These are phyloP conservation scores for Pelargonium cotyledonis DNA, from an alignment of 441 rosid species.

Conservation along the genomic window DNA sequence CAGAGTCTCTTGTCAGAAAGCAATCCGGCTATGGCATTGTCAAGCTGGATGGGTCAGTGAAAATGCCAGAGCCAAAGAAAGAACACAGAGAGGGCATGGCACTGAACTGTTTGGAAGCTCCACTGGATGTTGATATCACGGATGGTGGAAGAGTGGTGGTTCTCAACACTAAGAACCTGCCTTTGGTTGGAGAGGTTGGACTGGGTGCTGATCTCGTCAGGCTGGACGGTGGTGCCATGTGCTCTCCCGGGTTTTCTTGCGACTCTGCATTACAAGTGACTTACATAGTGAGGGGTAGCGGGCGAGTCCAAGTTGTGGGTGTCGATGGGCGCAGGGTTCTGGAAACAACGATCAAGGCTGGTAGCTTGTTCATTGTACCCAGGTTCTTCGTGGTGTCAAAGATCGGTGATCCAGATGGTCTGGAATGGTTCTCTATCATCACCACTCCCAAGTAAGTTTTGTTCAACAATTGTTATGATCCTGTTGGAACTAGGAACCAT, in stretches of 20 bases:
- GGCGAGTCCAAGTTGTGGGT: slow-evolving; percentile 73
- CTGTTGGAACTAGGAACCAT: too few relatives aligned
- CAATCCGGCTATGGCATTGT: slow-evolving; percentile 57
- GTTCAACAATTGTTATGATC: too few relatives aligned
- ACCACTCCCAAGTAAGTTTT: slow-evolving; percentile 69
- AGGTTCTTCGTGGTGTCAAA: slow-evolving; percentile 79
- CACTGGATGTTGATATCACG: slow-evolving; percentile 62
- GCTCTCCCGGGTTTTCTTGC: slow-evolving; percentile 89
- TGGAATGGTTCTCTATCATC: slow-evolving; percentile 82
- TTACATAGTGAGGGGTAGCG: slow-evolving; percentile 66
- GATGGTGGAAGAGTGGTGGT: slow-evolving; percentile 78
- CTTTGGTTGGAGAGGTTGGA: slow-evolving; percentile 70
- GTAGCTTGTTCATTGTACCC: slow-evolving; percentile 71
- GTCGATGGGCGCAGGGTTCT: slow-evolving; percentile 62
- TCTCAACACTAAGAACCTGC: slow-evolving; percentile 70
- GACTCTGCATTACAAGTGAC: slow-evolving; percentile 90
- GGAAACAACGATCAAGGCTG: slow-evolving; percentile 60
- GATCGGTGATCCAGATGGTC: slow-evolving; percentile 63
- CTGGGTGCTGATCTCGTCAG: slow-evolving; percentile 84
- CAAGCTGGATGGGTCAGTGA: slow-evolving; percentile 39
- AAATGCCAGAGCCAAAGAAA: slow-evolving; percentile 55
- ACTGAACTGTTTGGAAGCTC: slow-evolving; percentile 71
- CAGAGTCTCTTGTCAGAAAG: slow-evolving; percentile 38
- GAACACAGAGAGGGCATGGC: slow-evolving; percentile 56
- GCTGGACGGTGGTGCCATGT: slow-evolving; percentile 67